Evolutionary conservation across 345 rosid genomes (phyloP), one percentile per base, ranked within the genome.

Genomic region (Lepidium sativum): DNA sequence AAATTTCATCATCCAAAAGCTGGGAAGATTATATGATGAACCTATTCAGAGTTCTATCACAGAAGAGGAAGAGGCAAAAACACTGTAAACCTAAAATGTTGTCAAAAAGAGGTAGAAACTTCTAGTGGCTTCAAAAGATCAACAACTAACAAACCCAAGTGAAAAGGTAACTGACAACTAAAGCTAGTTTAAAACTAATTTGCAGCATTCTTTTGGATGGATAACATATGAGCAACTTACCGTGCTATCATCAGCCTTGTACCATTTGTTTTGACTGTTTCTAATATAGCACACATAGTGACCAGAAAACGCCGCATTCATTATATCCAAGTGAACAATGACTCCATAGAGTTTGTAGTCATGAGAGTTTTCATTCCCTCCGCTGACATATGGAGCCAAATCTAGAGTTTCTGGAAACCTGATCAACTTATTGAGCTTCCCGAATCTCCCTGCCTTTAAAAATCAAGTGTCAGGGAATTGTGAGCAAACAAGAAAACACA

Each of bases 281-380:
- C 82, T 88, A 1, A 95, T 82, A 48, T 95, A 95, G 83, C 97
- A 91, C 17, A 91, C 84, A 59, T 91, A 95, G 71, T 95, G 99
- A 29, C 99, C 99, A 20, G 98, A 86, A 80, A 88, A 89, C 33
- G 98, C 78, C 52, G 90, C 88, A 79, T 95, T 95, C 97, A 84
- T 88, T 56, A 79, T 17, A 75, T 95, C 99, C 88, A 88, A 78
- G 76, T 95, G 99, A 42, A 95, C 98, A 52, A 95, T 82, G 15
- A 95, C 98, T 65, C 91, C 99, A 71, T 80, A 95, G 60, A 95
- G 99, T 78, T 86, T 79, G 77, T 95, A 95, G 31, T 84, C 77
- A 50, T 94, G 91, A 17, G 86, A 78, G 56, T 84, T 87, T 70
- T 85, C 97, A 69, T 88, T 87, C 75, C 88, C 82, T 58, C 91